Evolutionary conservation across 164 flowering plant species (phyloP).

Genomic region (Echeveria elegans): DNA sequence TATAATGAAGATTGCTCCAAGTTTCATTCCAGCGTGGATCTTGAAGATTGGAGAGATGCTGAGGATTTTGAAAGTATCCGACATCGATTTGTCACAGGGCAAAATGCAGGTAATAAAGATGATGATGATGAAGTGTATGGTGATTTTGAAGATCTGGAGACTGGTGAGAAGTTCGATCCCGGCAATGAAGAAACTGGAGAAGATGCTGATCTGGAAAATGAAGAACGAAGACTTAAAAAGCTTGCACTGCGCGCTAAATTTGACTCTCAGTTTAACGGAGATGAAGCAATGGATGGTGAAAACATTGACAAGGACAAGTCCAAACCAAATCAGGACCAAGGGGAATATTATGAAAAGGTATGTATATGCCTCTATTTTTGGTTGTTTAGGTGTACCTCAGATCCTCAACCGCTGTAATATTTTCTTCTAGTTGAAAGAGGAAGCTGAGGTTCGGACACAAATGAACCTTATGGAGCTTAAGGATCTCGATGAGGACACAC

Average conservation of each 20-base stretch:
- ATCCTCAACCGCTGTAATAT: not conserved
- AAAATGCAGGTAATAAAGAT: conserved; percentile 22
- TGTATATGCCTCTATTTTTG: conserved; percentile 4
- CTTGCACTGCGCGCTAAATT: conserved; percentile 89
- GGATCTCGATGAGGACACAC: conserved; percentile 75
- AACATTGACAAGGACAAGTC: conserved; percentile 22
- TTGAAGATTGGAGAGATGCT: conserved; percentile 50
- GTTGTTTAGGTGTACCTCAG: not conserved
- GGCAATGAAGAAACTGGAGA: conserved; percentile 15
- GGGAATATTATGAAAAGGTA: conserved; percentile 73
- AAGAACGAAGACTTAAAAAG: conserved; percentile 72
- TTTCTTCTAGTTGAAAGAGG: conserved; percentile 72
- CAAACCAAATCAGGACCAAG: conserved; percentile 25
- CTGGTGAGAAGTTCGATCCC: conserved; percentile 47
- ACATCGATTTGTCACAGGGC: conserved; percentile 83
- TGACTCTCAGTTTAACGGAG: conserved; percentile 80
- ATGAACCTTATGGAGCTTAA: conserved; percentile 73
- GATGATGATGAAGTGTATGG: conserved; percentile 59
- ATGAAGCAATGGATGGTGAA: conserved; percentile 40
- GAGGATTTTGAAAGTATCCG: conserved; percentile 55
- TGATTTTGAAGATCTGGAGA: conserved; percentile 92
- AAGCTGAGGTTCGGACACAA: conserved; percentile 72
- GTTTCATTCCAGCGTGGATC: conserved; percentile 19
- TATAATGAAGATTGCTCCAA: conserved; percentile 74
- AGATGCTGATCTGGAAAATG: conserved; percentile 29